Conservation (phyloP, 192 early-diverging fungal genomes). For the Coemansia umbellata region DNA sequence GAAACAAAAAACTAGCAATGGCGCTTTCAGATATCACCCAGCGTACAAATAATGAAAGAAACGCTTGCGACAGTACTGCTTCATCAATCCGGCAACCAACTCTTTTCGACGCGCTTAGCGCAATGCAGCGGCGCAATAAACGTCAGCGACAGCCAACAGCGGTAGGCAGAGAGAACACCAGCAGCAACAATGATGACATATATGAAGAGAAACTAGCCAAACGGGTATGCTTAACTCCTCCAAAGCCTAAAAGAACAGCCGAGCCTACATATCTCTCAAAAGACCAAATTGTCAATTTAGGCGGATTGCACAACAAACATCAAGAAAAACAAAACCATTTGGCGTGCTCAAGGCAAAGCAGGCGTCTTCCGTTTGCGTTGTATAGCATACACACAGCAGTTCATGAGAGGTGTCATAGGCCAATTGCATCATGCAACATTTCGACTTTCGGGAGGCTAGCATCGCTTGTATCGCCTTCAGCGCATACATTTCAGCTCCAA, state of each 20-base stretch:
- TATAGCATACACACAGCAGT: conserved; percentile 6
- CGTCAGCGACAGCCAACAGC: conserved; percentile 7
- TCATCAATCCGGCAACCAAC: conserved; percentile 24
- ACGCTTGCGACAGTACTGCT: background rate
- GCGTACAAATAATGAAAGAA: conserved; percentile 21
- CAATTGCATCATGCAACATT: background rate
- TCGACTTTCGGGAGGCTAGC: conserved; percentile 14
- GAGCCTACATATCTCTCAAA: background rate
- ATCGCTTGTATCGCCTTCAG: conserved; percentile 22
- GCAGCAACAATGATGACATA: background rate
- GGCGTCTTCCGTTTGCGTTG: background rate
- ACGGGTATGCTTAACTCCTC: background rate
- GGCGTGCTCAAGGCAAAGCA: background rate
- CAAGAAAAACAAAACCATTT: too few relatives aligned
- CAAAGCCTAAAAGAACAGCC: background rate
- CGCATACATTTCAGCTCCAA: conserved; percentile 17
- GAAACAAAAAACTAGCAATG: conserved; percentile 8
- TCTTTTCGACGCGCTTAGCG: conserved; percentile 32
- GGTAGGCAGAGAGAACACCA: conserved; percentile 12
- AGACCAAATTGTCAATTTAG: too few relatives aligned
- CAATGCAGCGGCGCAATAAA: conserved; percentile 28
- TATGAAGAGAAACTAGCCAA: background rate
- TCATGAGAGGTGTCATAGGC: conserved; percentile 6
- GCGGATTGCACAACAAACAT: too few relatives aligned
- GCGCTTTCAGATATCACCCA: conserved; percentile 36